Percentiles rank a stretch among this genome's conserved stretches.
These are phyloP conservation scores for Solanum infundibuliforme DNA, from an alignment of 257 asterid species.

Conservation along the genomic window DNA sequence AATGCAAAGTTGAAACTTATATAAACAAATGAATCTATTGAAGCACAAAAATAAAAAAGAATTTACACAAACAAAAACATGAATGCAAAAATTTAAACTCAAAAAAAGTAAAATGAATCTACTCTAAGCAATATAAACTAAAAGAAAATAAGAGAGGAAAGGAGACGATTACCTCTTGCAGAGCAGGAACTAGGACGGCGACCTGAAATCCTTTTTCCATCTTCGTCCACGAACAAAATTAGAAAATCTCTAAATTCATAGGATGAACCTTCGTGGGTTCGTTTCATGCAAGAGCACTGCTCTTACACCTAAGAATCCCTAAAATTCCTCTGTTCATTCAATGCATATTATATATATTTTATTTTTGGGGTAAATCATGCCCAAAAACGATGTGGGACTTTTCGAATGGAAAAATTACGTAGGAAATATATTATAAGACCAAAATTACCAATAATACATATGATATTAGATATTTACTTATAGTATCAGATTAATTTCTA, in stretches of 20 bases:
- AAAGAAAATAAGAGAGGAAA: not conserved
- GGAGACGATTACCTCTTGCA: not conserved
- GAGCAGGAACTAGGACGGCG: not conserved
- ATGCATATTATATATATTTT: not conserved
- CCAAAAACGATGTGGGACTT: not conserved
- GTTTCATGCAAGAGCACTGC: not conserved
- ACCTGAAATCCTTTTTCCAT: not conserved
- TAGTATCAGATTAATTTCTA: not conserved
- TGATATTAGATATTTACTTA: not conserved
- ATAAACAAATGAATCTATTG: not conserved
- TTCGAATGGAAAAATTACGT: too few species aligned
- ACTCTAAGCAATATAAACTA: not conserved
- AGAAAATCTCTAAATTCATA: not conserved
- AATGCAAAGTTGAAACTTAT: not conserved
- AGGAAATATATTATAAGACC: not conserved
- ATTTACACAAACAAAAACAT: not conserved
- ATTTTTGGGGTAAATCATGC: not conserved
- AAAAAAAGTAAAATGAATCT: not conserved
- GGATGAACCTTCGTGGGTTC: not conserved
- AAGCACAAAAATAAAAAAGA: not conserved
- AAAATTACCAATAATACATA: not conserved
- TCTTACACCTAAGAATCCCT: not conserved
- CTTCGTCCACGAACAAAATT: not conserved
- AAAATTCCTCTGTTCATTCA: not conserved
- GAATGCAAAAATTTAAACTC: not conserved